Base-by-base conservation (phyloP, 148 eudicot genomes). In the Heliamphora exappendiculata region DNA sequence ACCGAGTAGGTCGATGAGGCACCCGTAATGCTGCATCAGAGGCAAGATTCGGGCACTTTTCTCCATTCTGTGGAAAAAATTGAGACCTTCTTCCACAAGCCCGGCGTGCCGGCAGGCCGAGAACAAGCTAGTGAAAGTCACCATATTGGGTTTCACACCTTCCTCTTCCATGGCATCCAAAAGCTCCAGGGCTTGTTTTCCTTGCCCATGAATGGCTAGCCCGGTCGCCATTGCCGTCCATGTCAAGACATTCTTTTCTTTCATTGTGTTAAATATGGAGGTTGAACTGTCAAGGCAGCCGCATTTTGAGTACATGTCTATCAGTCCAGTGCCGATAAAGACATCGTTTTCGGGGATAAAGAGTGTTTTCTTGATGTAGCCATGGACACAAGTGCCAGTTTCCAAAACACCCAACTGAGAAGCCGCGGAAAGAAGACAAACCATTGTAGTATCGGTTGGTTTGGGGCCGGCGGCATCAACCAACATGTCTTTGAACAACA, bases 281-380 rank as follows among this genome's bases (percentile, higher is more conserved):
- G 65, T 72, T 0, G 94, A 88, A 31, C 82, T 76, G 14, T 69
- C 80, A 74, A 88, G 77, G 59, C 80, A 80, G 45, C 94, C 94
- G 28, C 91, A 86, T 84, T 90, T 90, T 3, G 91, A 78, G 72
- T 90, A 90, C 91, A 90, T 82, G 75, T 85, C 91, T 14, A 90
- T 80, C 28, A 90, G 82, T 63, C 85, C 83, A 17, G 93, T 90
- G 9, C 93, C 87, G 7, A 90, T 20, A 74, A 78, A 90, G 6
- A 88, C 86, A 72, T 90, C 88, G 6, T 81, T 29, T 51, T 81
- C 84, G 0, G 84, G 84, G 28, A 10, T 20, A 68, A 17, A 24
- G 0, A 82, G 50, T 14, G 85, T 76, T 70, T 90, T 90, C 59
- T 73, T 83, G 11, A 86, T 51, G 55, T 73, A 88, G n/a, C 90